These are phyloP conservation scores for Capsicum rhomboideum DNA, from an alignment of 257 asterid species.

Conservation along the genomic window DNA sequence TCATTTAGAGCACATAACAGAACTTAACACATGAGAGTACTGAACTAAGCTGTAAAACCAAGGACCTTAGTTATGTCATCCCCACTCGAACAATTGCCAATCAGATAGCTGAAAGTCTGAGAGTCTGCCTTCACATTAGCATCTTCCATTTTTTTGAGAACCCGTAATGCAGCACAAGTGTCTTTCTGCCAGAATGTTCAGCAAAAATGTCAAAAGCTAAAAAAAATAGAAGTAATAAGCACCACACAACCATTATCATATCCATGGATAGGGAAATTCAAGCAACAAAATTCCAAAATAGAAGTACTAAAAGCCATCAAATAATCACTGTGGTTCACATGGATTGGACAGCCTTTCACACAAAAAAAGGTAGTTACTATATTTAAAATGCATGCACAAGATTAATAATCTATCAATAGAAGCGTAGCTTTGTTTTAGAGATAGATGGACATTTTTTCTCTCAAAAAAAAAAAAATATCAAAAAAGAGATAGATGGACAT, in stretches of 20 bases:
- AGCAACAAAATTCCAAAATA: constrained; percentile 6
- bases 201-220: constrained; percentile 16
- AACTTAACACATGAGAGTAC: neutral
- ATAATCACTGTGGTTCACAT: neutral
- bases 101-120: constrained; percentile 71
- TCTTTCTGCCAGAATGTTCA: constrained; percentile 58
- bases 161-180: constrained; percentile 35
- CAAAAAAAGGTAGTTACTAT: neutral
- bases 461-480: too few species aligned
- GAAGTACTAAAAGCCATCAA: neutral
- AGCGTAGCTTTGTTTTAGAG: neutral
- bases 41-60: neutral
- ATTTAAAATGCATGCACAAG: neutral
- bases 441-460: neutral
- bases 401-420: neutral
- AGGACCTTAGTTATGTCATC: constrained; percentile 66
- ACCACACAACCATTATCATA: neutral
- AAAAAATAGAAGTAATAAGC: constrained; percentile 9
- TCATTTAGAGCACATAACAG: neutral
- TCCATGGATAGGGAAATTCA: neutral
- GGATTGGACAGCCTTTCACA: neutral
- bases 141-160: constrained; percentile 77
- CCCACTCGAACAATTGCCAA: constrained; percentile 46
- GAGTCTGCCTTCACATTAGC: constrained; percentile 74
- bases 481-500: neutral